phyloP scores from a whole-genome alignment of 163 green algal species.

The Chlamydomonas reinhardtii region DNA sequence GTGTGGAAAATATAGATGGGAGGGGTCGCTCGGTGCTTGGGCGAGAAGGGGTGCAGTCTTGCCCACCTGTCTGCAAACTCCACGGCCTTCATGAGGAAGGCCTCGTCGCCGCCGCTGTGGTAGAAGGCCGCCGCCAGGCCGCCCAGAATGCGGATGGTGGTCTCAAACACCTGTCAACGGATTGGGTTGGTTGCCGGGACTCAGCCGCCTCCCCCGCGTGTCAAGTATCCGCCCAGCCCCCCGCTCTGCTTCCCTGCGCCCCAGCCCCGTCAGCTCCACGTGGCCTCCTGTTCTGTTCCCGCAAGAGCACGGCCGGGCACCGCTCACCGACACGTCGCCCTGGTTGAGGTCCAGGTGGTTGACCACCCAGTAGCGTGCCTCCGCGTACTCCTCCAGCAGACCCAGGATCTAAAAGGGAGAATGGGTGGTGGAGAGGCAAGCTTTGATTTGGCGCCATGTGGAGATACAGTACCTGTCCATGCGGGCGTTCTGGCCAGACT shows the following conservation, averaged over 20 bases:
- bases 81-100: constrained; percentile 67
- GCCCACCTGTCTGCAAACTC: constrained; percentile 67
- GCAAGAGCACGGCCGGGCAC: background rate
- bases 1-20: too few species aligned
- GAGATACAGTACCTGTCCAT: too few species aligned
- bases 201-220: too few species aligned
- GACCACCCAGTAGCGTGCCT: constrained; percentile 61
- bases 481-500: too few species aligned
- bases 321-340: constrained; percentile 49
- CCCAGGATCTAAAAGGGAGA: constrained; percentile 45
- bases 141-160: constrained; percentile 88
- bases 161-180: constrained; percentile 83
- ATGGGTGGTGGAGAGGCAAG: too few species aligned
- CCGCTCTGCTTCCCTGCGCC: background rate
- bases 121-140: constrained; percentile 74
- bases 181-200: background rate
- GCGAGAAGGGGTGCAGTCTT: background rate
- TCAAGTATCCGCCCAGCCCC: too few species aligned
- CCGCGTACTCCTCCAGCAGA: constrained; percentile 59
- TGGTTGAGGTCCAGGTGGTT: constrained; percentile 56
- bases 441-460: too few species aligned
- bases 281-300: constrained; percentile 31
- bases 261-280: background rate
- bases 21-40: too few species aligned
- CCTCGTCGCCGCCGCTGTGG: constrained; percentile 66